Evolutionary conservation across 176 grass and related monocot genomes (phyloP).

Genomic region (Avena sativa): DNA sequence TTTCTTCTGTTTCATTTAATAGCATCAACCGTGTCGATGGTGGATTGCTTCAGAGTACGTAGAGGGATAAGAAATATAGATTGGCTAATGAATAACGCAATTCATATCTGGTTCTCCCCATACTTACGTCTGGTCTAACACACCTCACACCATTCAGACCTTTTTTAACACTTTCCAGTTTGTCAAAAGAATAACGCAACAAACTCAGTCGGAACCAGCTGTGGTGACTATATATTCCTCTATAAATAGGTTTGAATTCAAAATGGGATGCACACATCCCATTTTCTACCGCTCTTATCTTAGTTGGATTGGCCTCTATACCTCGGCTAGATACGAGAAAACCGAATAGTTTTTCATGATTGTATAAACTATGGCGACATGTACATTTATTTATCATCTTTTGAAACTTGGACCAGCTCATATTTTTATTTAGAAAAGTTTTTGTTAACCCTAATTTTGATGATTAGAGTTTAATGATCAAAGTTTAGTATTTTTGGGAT

Average conservation of each 20-base stretch:
- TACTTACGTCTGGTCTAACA: slow-evolving; percentile 17
- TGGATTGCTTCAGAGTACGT: slow-evolving; percentile 26
- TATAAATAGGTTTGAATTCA: neutral
- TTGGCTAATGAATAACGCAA: neutral
- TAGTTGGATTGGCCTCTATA: no score
- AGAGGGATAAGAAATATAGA: slow-evolving; percentile 7
- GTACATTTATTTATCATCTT: no score
- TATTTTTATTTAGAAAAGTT: no score
- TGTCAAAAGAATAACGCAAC: neutral
- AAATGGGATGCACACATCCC: no score
- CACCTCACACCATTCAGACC: neutral
- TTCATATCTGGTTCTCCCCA: neutral
- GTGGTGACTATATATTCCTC: neutral
- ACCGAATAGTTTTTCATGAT: no score
- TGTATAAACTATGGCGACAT: no score
- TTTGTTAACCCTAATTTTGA: no score
- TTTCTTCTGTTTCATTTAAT: slow-evolving; percentile 3
- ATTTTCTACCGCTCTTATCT: no score
- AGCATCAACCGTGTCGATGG: neutral
- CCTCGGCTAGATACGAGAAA: no score
- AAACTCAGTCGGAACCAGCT: slow-evolving; percentile 1
- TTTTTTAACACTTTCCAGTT: neutral
- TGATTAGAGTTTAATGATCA: no score
- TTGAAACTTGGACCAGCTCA: no score
- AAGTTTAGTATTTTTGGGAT: no score